Evolutionary conservation across 2,329 filamentous ascomycete species (phyloP), one percentile per base, ranked within the genome.

Genomic region (Ophiostoma quercus): DNA sequence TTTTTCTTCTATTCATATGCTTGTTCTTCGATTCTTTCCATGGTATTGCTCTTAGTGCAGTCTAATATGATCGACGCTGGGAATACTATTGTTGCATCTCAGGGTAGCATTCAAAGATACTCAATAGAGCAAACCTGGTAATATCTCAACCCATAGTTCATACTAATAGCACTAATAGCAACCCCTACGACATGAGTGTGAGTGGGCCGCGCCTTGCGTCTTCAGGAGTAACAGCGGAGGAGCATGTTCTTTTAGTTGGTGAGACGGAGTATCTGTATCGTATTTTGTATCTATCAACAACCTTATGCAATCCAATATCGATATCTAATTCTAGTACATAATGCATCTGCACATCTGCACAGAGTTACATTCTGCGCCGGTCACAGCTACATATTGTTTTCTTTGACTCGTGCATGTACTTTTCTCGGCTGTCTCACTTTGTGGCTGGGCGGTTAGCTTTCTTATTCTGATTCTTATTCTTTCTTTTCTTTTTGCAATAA

Each of bases 341-440:
- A 11, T 41, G 12, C 39, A 62, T 60, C 22, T 62, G 25, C 22
- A 62, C 14, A 62, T 62, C 25, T 62, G 57, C 25, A 62, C 57
- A 62, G 25, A 62, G 57, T 62, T 62, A 25, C 57, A 62, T 62
- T 62, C 57, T 62, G 25, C 57, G 57, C 57, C 57, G 57, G 57
- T 62, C 57, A 62, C 57, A 62, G 57, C 57, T 32, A n/a, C 54
- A 29, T 62, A 8, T 62, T 62, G 57, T 32, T 62, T 60, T 62
- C 57, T 62, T 60, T 62, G 57, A 32, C 57, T 57, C 51, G 25
- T 57, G 51, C 51, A 57, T 62, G 57, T 62, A 62, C 25, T 32
- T 32, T 32, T 62, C 57, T 62, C 25, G 57, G 25, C 12, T 29
- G 57, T 62, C 57, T 62, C 25, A 62, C 57, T 19, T 62, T 62